Base-by-base conservation (phyloP, 345 rosid species). In the Crucihimalaya himalaica region DNA sequence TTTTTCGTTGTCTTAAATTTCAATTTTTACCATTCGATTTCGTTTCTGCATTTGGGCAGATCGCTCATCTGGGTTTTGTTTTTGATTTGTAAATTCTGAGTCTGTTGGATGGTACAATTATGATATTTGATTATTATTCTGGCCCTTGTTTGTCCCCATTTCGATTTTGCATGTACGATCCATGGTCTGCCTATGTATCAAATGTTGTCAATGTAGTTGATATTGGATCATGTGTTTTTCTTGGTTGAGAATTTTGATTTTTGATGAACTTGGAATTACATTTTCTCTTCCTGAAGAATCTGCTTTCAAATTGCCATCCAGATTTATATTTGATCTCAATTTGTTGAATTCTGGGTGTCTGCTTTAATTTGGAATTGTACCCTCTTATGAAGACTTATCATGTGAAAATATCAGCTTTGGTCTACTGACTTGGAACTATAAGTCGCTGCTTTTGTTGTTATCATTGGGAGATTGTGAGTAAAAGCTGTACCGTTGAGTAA, bases 61-160 rank as follows among this genome's bases (percentile, higher is more conserved):
- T 45, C 43, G 31, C 54, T 58, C 55, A 39, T 60, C 35, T 60
- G 39, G 61, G 37, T 48, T 59, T 59, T 52, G 63, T 52, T 60
- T 71, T 16, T 51, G 10, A 53, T 68, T 72, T 32, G 19, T 45
- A 32, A 27, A 46, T 43, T 37, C 63, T 67, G 8, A 43, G 43
- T 59, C 78, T 67, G 10, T 55, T 56, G 51, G 54, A 40, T 58
- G 12, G 28, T 58, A 20, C n/a, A 66, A 56, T n/a, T 64, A 12
- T 65, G 20, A 46, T 57, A 6, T 18, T 55, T n/a, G 50, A 35
- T 58, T 18, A 6, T 58, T 55, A 0, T 18, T 47, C 51, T 23
- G 19, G 46, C 47, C 8, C 4, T 12, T 65, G 8, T 23, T 35
- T 35, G 12, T 2, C 39, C 39, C 39, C 39, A 35, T 35, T 15